These are phyloP conservation scores for Tylopilus sp. DNA, from an alignment of 1,284 basidiomycete species.

Conservation along the genomic window DNA sequence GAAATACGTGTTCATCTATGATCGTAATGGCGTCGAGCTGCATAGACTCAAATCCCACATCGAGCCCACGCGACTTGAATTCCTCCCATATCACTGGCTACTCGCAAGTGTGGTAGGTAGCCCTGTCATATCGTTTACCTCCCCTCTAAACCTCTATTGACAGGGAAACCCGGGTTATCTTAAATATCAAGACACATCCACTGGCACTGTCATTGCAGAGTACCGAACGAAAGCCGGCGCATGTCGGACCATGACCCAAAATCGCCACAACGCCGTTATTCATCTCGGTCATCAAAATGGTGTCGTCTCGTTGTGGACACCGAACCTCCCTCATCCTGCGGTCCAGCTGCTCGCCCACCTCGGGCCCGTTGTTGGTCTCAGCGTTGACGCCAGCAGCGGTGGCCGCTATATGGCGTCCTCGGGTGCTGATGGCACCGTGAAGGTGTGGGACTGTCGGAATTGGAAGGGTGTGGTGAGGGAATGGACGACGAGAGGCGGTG, in stretches of 20 bases:
- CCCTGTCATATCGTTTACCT: background rate
- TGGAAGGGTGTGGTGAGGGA: slow-evolving; percentile 74
- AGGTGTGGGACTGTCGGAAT: slow-evolving; percentile 96
- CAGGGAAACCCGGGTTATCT: slow-evolving; percentile 91
- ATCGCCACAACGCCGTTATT: slow-evolving; percentile 92
- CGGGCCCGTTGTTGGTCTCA: slow-evolving; percentile 87
- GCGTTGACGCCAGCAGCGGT: slow-evolving; percentile 85
- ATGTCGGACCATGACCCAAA: slow-evolving; percentile 91
- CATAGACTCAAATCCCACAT: slow-evolving; percentile 89
- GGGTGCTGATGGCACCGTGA: slow-evolving; percentile 91
- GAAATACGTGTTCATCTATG: slow-evolving; percentile 98
- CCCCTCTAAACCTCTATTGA: background rate
- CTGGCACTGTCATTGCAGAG: slow-evolving; percentile 88
- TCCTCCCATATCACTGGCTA: slow-evolving; percentile 96
- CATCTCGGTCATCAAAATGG: slow-evolving; percentile 95
- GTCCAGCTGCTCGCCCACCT: slow-evolving; percentile 94
- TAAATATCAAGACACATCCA: slow-evolving; percentile 98
- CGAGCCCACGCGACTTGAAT: slow-evolving; percentile 93
- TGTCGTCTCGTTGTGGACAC: slow-evolving; percentile 95
- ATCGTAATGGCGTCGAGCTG: slow-evolving; percentile 94
- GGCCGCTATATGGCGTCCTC: slow-evolving; percentile 94
- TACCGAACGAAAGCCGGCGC: slow-evolving; percentile 92
- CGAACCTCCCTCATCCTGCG: slow-evolving; percentile 91
- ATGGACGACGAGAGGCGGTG: too few relatives aligned
- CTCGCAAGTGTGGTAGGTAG: slow-evolving; percentile 83